Evolutionary conservation across 768 basidiomycete species (phyloP), one percentile per base, ranked within the genome.

Genomic region (Cubamyces lactineus): DNA sequence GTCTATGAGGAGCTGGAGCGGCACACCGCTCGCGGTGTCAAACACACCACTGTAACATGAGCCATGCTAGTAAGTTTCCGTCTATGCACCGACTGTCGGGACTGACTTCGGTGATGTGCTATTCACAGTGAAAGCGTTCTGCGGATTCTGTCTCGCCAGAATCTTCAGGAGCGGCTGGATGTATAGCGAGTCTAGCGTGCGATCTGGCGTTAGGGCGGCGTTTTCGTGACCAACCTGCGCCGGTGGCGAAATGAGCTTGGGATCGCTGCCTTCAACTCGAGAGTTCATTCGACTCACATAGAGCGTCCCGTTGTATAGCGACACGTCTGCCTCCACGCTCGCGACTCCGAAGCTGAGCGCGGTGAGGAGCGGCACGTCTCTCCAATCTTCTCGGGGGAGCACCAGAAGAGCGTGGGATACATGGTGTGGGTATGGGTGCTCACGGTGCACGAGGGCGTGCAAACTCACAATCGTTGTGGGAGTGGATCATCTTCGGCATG

Each of bases 271-370:
- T 23, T 40, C 38, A 42, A 2, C 8, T 24, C 11, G 19, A 17
- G 21, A 21, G 21, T 21, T 7, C 26, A 3, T 2, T 42, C 9
- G n/a, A 73, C 77, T 57, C 60, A 80, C 81, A 56, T 75, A 75
- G 15, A 84, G 74, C 12, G 77, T 76, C n/a, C 75, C 77, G 55
- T 79, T 74, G 21, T 80, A 64, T 8, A 79, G 70, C 77, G 76
- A 83, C 17, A 84, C 81, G 67, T 84, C 83, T 3, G 83, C 83
- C 67, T 84, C 83, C 12, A 84, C 81, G 64, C 82, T 84, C 16
- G 73, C 70, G 15, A 83, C 81, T 0, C 82, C 82, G 23, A 78
- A 71, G 65, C 81, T 82, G 4, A 84, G 63, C 9, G 82, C 82
- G 5, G 77, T 76, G 11, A 82, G 70, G 21, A 83, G 71, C 5